Conservation (phyloP, 768 basidiomycete genomes). For the Dioszegia aurantiaca region DNA sequence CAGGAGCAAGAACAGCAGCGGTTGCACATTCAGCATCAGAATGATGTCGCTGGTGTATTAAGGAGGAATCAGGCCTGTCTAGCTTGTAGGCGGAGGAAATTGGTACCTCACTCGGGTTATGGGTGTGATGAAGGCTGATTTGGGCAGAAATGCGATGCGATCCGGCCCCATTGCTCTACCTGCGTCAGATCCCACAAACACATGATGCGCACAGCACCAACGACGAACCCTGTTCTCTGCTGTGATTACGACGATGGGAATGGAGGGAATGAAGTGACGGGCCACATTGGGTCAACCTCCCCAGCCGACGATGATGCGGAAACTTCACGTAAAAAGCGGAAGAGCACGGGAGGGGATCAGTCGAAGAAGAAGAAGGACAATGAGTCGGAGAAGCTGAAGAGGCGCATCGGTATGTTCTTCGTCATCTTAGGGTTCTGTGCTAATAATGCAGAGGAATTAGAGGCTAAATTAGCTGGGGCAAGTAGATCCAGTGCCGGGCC, state of each 20-base stretch:
- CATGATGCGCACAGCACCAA: slow-evolving; percentile 32
- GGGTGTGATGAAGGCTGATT: slow-evolving; percentile 11
- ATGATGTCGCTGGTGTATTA: slow-evolving; percentile 38
- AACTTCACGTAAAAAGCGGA: slow-evolving; percentile 15
- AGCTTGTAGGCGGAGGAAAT: slow-evolving; percentile 40
- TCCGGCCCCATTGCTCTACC: slow-evolving; percentile 44
- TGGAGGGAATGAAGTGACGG: slow-evolving; percentile 5
- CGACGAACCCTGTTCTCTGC: slow-evolving; percentile 30
- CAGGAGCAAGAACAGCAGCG: not conserved
- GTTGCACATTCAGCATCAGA: slow-evolving; percentile 8
- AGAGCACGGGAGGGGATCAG: slow-evolving; percentile 8
- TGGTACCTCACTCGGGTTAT: slow-evolving; percentile 24
- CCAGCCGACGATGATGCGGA: slow-evolving; percentile 15
- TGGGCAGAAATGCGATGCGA: slow-evolving; percentile 46
- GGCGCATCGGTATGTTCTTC: slow-evolving; percentile 37
- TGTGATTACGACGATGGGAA: slow-evolving; percentile 44
- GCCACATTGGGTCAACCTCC: not conserved
- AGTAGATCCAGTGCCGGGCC: not conserved
- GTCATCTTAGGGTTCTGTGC: not conserved
- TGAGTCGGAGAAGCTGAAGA: slow-evolving; percentile 31
- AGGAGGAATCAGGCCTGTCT: slow-evolving; percentile 47
- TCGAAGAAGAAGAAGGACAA: slow-evolving; percentile 19
- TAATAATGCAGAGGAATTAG: slow-evolving; percentile 33
- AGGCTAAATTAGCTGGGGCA: slow-evolving; percentile 27
- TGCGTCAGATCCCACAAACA: slow-evolving; percentile 45